Percentiles rank a stretch among this genome's conserved stretches.
Evolutionary conservation across 768 basidiomycete species (phyloP).

Genomic region (Infundibulicybe gibba): DNA sequence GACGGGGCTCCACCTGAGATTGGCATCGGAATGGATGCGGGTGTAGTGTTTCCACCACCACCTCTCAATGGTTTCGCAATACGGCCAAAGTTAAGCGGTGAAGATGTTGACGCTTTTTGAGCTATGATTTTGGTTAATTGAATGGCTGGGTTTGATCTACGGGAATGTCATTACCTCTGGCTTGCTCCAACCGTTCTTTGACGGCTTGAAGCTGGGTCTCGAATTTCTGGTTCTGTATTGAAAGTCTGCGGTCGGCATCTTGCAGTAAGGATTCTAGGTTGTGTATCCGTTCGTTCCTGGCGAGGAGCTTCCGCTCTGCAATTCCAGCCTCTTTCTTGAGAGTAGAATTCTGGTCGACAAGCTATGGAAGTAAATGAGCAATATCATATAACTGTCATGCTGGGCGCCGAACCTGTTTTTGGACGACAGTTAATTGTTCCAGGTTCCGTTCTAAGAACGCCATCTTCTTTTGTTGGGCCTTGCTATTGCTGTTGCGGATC

Average conservation of each 20-base stretch:
- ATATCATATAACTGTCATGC: constrained; percentile 3
- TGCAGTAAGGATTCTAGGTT: constrained; percentile 91
- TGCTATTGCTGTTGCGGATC: constrained; percentile 96
- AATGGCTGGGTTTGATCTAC: background rate
- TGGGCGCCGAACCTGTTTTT: constrained; percentile 76
- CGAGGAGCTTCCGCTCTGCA: constrained; percentile 93
- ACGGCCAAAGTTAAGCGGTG: constrained; percentile 81
- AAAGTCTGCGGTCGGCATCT: constrained; percentile 89
- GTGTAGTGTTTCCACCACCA: constrained; percentile 66
- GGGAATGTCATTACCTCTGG: constrained; percentile 61
- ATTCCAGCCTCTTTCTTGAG: constrained; percentile 97
- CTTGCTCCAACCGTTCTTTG: constrained; percentile 88
- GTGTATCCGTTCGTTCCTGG: constrained; percentile 96
- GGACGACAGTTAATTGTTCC: constrained; percentile 91
- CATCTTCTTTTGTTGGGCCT: constrained; percentile 99
- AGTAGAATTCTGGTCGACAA: constrained; percentile 96
- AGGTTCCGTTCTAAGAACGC: constrained; percentile 96
- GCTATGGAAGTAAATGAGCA: constrained; percentile 42
- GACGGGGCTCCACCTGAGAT: constrained; percentile 41
- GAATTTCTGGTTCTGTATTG: constrained; percentile 94
- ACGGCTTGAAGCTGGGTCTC: constrained; percentile 90
- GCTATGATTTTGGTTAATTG: constrained; percentile 36
- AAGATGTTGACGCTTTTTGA: constrained; percentile 71
- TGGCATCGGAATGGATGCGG: constrained; percentile 36
- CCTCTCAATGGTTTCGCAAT: constrained; percentile 97